These are phyloP conservation scores for Spencermartinsiella europaea DNA, from an alignment of 805 yeast species.

Conservation along the genomic window DNA sequence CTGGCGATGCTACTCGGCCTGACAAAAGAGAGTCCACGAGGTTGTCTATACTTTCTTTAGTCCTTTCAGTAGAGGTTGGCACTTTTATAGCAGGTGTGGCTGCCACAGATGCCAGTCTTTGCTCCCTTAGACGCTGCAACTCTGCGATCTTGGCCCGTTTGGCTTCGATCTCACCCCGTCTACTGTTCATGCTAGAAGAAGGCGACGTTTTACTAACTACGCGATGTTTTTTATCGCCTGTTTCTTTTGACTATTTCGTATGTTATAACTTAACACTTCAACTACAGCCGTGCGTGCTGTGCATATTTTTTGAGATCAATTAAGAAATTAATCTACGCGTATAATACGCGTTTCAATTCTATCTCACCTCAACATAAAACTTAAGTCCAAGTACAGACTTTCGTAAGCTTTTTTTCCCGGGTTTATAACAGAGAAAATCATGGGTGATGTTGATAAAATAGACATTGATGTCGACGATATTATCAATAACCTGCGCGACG, in stretches of 20 bases:
- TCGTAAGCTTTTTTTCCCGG: too few relatives aligned
- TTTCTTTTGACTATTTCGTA: too few relatives aligned
- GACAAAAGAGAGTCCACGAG: background rate
- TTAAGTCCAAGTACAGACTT: too few relatives aligned
- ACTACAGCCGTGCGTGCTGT: too few relatives aligned
- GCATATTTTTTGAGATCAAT: too few relatives aligned
- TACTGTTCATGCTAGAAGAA: constrained; percentile 17
- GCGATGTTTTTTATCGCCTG: too few relatives aligned
- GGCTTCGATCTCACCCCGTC: constrained; percentile 46
- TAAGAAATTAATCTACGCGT: too few relatives aligned
- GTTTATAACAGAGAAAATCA: too few relatives aligned
- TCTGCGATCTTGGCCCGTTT: constrained; percentile 48
- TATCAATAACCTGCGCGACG: constrained; percentile 16
- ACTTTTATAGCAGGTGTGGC: background rate
- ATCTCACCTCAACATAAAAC: too few relatives aligned
- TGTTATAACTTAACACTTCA: too few relatives aligned
- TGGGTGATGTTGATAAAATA: too few relatives aligned
- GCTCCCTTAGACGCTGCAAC: constrained; percentile 44
- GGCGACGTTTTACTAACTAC: background rate
- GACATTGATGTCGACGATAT: constrained; percentile 21
- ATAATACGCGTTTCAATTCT: too few relatives aligned
- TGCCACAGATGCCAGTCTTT: constrained; percentile 16
- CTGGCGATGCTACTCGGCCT: background rate
- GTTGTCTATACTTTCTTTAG: background rate
- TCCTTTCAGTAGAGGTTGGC: background rate